phyloP scores from a whole-genome alignment of 2,329 filamentous ascomycete genomes.

The Rhinocladiella mackenziei region DNA sequence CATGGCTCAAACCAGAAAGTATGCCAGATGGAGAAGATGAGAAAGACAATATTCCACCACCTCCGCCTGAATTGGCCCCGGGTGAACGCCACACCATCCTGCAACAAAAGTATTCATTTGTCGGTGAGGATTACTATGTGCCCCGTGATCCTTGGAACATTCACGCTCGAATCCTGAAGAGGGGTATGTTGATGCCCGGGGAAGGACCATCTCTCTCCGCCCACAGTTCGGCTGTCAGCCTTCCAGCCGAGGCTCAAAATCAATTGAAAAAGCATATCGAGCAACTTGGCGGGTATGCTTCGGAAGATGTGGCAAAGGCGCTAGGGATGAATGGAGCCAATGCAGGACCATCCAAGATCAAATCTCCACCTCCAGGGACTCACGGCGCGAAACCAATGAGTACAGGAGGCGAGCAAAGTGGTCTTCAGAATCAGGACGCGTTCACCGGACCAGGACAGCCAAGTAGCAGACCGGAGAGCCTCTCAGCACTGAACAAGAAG shows the following conservation, averaged over 20 bases:
- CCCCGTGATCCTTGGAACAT: slow-evolving; percentile 95
- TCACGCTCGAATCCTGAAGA: slow-evolving; percentile 79
- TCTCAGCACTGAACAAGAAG: slow-evolving; percentile 24
- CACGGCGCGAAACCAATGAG: slow-evolving; percentile 19
- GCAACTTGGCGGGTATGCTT: slow-evolving; percentile 27
- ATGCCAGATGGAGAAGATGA: slow-evolving; percentile 27
- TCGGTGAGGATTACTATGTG: slow-evolving; percentile 66
- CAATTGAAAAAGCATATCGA: slow-evolving; percentile 32
- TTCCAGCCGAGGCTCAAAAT: slow-evolving; percentile 31
- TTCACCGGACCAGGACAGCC: slow-evolving; percentile 31
- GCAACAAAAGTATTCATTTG: slow-evolving; percentile 43
- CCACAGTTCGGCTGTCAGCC: slow-evolving; percentile 40
- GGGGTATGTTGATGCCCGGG: slow-evolving; percentile 62
- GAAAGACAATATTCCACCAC: slow-evolving; percentile 29
- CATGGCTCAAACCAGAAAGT: slow-evolving; percentile 15
- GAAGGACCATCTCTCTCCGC: slow-evolving; percentile 48
- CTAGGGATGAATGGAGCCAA: slow-evolving; percentile 24
- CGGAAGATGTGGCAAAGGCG: slow-evolving; percentile 27
- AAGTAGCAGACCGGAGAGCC: slow-evolving; percentile 25
- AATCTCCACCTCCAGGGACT: slow-evolving; percentile 16
- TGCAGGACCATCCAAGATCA: slow-evolving; percentile 7
- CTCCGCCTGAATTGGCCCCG: slow-evolving; percentile 34
- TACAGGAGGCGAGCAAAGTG: no score
- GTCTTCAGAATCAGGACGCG: slow-evolving; percentile 21
- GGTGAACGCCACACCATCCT: slow-evolving; percentile 35